Evolutionary conservation across 139 green algal species (phyloP), one percentile per base, ranked within the genome.

Genomic region (Volvox reticuliferus): DNA sequence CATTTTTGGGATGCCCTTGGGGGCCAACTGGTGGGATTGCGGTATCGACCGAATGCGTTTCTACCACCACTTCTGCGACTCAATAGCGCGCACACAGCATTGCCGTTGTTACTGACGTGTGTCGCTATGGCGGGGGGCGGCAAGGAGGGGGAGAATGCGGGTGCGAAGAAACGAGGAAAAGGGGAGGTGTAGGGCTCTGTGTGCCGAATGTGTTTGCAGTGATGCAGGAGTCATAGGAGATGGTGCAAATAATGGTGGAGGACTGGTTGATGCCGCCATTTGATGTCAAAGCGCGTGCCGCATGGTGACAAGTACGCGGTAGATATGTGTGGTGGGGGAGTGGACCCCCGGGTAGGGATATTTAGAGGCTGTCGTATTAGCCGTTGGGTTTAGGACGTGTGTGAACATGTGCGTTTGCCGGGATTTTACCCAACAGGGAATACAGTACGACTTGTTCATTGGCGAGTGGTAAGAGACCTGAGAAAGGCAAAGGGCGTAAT

Each of bases 1-100:
- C 88, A 2, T 94, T 96, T 28, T 97, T 71, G 92, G 3, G 96
- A 98, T 82, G 63, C 33, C 5, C 33, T 91, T 12, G 95, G 96
- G 17, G 96, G 95, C 0, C 86, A 87, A 30, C 36, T 92, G 18
- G 86, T 98, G 55, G 96, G 94, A 2, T 55, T 98, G 36, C 97
- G 96, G 67, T 97, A 94, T 94, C 71, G 69, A 28, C 65, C 94
- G 0, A 68, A 91, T 9, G 93, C 92, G 0, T 93, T 96, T 50
- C 32, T 95, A 17, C 83, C 95, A 14, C 78, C 79, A 12, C 86
- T 88, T 36, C 84, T 97, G 80, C 84, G 88, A 13, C 90, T 92
- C 0, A 86, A 88, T 22, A 80, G 36, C 1, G 94, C 93, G 13
- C 93, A 96, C 82, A 89, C 88, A 13, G 36, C 87, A 50, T 55